These are phyloP conservation scores for Talaromyces islandicus DNA, from an alignment of 2,329 filamentous ascomycete genomes.

Conservation along the genomic window DNA sequence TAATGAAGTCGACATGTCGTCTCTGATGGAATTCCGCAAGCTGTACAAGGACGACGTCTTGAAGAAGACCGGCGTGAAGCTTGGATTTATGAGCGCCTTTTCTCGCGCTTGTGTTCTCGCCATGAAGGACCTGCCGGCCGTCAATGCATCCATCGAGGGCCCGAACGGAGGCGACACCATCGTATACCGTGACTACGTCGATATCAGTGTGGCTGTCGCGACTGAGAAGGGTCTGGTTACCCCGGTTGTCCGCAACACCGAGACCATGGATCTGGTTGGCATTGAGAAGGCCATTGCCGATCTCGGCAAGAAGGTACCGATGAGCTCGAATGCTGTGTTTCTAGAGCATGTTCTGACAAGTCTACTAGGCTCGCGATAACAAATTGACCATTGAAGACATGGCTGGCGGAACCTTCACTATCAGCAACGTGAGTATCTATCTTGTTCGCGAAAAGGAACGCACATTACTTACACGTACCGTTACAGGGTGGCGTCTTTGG, in stretches of 20 bases:
- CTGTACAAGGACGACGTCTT: slow-evolving; percentile 94
- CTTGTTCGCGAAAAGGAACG: neutral
- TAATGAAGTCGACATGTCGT: slow-evolving; percentile 99
- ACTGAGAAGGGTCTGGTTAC: slow-evolving; percentile 97
- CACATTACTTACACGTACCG: neutral
- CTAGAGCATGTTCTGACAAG: slow-evolving; percentile 10
- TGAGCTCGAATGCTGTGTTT: neutral
- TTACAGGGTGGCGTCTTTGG: slow-evolving; percentile 79
- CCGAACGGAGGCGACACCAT: slow-evolving; percentile 94
- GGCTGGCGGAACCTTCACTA: slow-evolving; percentile 96
- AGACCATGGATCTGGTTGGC: slow-evolving; percentile 76
- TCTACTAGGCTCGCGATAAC: slow-evolving; percentile 71
- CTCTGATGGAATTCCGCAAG: slow-evolving; percentile 93
- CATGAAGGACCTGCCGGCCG: slow-evolving; percentile 88
- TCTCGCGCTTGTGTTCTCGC: slow-evolving; percentile 82
- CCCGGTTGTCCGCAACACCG: slow-evolving; percentile 89
- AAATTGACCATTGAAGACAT: slow-evolving; percentile 99
- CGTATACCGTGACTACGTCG: slow-evolving; percentile 96
- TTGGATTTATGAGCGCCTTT: slow-evolving; percentile 99
- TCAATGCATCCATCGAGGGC: slow-evolving; percentile 96
- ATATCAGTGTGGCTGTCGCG: slow-evolving; percentile 93
- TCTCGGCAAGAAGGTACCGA: slow-evolving; percentile 79
- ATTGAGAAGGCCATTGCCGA: slow-evolving; percentile 92
- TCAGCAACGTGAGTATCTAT: slow-evolving; percentile 64
- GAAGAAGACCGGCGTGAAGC: slow-evolving; percentile 94